These are phyloP conservation scores for Nyssa sinensis DNA, from an alignment of 148 eudicot species.

Conservation along the genomic window DNA sequence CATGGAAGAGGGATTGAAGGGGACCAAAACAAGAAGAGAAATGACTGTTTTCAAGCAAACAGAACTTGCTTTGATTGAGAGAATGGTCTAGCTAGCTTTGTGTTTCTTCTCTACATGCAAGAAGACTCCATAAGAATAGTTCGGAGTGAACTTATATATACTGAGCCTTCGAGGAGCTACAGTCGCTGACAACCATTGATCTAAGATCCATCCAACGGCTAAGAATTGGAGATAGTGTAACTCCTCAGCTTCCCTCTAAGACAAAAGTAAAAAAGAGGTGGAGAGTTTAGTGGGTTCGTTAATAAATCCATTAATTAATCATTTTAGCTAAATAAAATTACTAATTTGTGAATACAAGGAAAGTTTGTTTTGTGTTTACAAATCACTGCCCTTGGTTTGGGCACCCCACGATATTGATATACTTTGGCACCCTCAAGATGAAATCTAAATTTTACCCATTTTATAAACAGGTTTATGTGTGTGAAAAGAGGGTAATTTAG, in stretches of 20 bases:
- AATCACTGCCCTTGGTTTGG: too few relatives aligned
- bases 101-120: neutral
- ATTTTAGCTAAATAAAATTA: neutral
- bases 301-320: slow-evolving; percentile 5
- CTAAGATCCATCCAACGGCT: slow-evolving; percentile 27
- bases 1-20: slow-evolving; percentile 20
- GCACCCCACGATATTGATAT: too few relatives aligned
- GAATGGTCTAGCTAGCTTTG: slow-evolving; percentile 5
- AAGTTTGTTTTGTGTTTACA: too few relatives aligned
- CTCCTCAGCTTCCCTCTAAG: slow-evolving; percentile 36
- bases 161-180: slow-evolving; percentile 21
- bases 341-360: too few relatives aligned
- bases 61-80: neutral
- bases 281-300: slow-evolving; percentile 5
- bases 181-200: slow-evolving; percentile 22
- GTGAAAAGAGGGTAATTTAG: neutral
- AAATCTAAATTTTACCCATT: too few relatives aligned
- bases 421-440: too few relatives aligned
- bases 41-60: neutral
- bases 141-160: too few relatives aligned
- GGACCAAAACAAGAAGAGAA: neutral
- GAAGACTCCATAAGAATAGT: neutral
- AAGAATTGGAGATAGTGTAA: slow-evolving; percentile 12
- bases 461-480: too few relatives aligned
- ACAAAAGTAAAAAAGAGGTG: slow-evolving; percentile 7